Evolutionary conservation across 108 stramenopile species (phyloP), one percentile per base, ranked within the genome.

Genomic region (Discostella pseudostelligera): DNA sequence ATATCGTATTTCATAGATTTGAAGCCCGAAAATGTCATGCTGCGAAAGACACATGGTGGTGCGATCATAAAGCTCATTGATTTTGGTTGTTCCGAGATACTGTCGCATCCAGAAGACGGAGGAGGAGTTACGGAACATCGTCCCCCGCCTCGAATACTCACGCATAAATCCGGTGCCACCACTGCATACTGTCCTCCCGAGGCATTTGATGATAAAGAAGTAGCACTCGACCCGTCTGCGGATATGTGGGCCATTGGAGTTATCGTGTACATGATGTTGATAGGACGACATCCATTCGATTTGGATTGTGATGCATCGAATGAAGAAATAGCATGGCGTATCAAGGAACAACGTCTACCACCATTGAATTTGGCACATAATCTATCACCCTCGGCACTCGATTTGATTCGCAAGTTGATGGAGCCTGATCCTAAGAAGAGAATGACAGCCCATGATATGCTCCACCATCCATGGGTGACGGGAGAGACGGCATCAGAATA

Each of bases 401-500:
- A 84, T 42, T 59, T 85, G 48, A 61, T 85, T 2, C 36, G 11
- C 14, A 76, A 71, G 46, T 67, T 85, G 28, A 76, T 85, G 79
- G 81, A 78, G 24, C 64, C 57, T 0, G 80, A 85, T 72, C 84
- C 84, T 0, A 70, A 72, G 9, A 65, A 66, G 45, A 39, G 82
- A 65, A 73, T 87, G 69, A 84, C 84, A 17, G 83, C 84, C 8
- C 65, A 66, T 45, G 78, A 84, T 19, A 84, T 83, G 85, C 56
- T 85, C 45, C 70, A 81, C 24, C 83, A 82, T 65, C 83, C 87
- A 4, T 89, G 88, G 88, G 76, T 85, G 9, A 56, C 65, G n/a
- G 87, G 85, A 25, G 89, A 87, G 42, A 87, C 85, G 10, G 89
- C 89, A 44, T 75, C 74, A 8, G 85, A 72, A 39, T 83, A 86